Conservation (phyloP, 2,329 filamentous ascomycete species). For the Xylariaceae sp. region DNA sequence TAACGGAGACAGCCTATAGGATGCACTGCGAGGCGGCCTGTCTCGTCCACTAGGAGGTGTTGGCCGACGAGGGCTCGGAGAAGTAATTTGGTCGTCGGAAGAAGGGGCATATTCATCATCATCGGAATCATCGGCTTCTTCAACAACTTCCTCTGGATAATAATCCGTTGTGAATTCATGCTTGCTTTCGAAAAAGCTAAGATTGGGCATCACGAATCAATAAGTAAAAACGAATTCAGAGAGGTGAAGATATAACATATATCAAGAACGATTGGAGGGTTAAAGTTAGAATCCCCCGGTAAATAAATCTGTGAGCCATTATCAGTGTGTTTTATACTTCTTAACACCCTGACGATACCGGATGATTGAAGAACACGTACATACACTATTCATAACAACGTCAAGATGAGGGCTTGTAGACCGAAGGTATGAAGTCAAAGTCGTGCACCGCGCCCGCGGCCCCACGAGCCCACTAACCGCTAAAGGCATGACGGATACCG, state of each 20-base stretch:
- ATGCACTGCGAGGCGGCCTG: neutral
- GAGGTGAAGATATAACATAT: neutral
- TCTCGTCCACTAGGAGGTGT: conserved; percentile 46
- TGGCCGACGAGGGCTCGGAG: conserved; percentile 52
- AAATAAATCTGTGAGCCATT: too few relatives aligned
- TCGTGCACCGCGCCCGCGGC: too few relatives aligned
- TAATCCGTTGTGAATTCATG: neutral
- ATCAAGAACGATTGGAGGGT: neutral
- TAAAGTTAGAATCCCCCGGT: too few relatives aligned
- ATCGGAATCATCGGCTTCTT: neutral
- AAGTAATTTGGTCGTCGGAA: neutral
- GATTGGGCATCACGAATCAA: neutral
- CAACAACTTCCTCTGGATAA: neutral
- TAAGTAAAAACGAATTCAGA: neutral
- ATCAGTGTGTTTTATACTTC: too few relatives aligned
- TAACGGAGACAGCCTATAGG: neutral
- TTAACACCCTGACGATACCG: too few relatives aligned
- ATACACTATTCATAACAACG: too few relatives aligned
- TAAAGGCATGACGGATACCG: too few relatives aligned
- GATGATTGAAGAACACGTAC: too few relatives aligned
- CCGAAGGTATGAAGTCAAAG: too few relatives aligned
- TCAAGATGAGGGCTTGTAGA: too few relatives aligned
- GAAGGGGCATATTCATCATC: neutral
- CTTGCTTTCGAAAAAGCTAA: neutral
- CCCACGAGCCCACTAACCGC: too few relatives aligned